phyloP scores from a whole-genome alignment of 345 rosid genomes.

The Arabidopsis suecica region DNA sequence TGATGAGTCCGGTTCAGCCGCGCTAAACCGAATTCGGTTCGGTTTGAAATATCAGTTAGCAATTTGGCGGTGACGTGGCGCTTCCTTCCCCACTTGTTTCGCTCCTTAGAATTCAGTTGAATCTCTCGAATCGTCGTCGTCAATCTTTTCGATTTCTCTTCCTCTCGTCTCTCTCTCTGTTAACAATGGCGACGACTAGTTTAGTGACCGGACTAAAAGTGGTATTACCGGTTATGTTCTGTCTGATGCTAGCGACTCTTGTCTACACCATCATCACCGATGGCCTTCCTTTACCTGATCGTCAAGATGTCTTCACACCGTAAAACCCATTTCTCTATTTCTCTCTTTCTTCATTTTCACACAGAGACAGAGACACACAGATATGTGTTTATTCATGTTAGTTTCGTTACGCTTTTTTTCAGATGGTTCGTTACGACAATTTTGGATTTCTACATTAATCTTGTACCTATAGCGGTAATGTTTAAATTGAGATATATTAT shows the following conservation, averaged over 20 bases:
- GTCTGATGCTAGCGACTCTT: constrained; percentile 60
- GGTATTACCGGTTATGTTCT: constrained; percentile 53
- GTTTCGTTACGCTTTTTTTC: constrained; percentile 18
- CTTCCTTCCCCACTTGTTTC: constrained; percentile 41
- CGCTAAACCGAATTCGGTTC: background rate
- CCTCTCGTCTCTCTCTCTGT: constrained; percentile 7
- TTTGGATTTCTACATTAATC: constrained; percentile 71
- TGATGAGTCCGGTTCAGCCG: background rate
- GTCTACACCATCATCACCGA: constrained; percentile 63
- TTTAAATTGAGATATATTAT: background rate
- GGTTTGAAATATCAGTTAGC: background rate
- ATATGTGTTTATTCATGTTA: background rate
- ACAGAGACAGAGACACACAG: background rate
- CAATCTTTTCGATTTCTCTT: background rate
- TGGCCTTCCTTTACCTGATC: constrained; percentile 81
- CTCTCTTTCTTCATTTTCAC: constrained; percentile 9
- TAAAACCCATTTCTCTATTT: constrained; percentile 34
- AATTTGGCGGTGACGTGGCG: constrained; percentile 49
- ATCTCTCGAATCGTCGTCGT: background rate
- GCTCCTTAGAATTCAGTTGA: constrained; percentile 25
- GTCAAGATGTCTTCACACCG: constrained; percentile 77
- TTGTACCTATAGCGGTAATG: constrained; percentile 66
- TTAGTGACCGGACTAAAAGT: constrained; percentile 51
- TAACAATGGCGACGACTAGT: constrained; percentile 51
- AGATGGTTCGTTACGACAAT: constrained; percentile 85